These are phyloP conservation scores for Trifolium subterraneum DNA, from an alignment of 306 rosid species.

Conservation along the genomic window DNA sequence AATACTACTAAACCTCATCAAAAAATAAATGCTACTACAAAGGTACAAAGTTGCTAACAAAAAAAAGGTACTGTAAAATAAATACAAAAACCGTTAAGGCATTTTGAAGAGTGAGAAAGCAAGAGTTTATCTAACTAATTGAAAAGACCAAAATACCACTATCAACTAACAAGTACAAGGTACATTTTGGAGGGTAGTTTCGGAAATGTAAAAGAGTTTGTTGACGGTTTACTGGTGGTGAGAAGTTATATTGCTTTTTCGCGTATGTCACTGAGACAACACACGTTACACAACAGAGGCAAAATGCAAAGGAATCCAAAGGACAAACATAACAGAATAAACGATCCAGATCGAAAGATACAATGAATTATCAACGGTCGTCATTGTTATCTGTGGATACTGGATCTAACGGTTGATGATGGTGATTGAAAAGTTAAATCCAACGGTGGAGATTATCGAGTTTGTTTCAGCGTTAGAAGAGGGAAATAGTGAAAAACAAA, in stretches of 20 bases:
- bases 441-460: slow-evolving; percentile 49
- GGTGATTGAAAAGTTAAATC: neutral
- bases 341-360: slow-evolving; percentile 70
- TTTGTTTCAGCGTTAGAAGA: slow-evolving; percentile 35
- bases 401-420: slow-evolving; percentile 48
- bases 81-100: slow-evolving; percentile 58
- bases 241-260: slow-evolving; percentile 11
- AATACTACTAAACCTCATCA: no score
- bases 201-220: slow-evolving; percentile 34
- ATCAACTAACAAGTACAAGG: accelerated
- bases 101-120: slow-evolving; percentile 36
- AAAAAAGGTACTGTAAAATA: slow-evolving; percentile 8
- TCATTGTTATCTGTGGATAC: slow-evolving; percentile 39
- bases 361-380: slow-evolving; percentile 56
- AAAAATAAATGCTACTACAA: no score
- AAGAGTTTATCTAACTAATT: neutral
- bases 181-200: slow-evolving; percentile 39
- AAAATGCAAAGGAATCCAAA: slow-evolving; percentile 51
- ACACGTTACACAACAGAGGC: neutral
- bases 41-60: neutral
- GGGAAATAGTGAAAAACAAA: neutral
- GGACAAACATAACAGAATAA: slow-evolving; percentile 62
- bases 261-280: neutral
- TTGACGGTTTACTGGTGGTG: slow-evolving; percentile 38
- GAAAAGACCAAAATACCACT: slow-evolving; percentile 45